Evolutionary conservation across 2,329 filamentous ascomycete species (phyloP), one percentile per base, ranked within the genome.

Genomic region (Huntiella moniliformis): DNA sequence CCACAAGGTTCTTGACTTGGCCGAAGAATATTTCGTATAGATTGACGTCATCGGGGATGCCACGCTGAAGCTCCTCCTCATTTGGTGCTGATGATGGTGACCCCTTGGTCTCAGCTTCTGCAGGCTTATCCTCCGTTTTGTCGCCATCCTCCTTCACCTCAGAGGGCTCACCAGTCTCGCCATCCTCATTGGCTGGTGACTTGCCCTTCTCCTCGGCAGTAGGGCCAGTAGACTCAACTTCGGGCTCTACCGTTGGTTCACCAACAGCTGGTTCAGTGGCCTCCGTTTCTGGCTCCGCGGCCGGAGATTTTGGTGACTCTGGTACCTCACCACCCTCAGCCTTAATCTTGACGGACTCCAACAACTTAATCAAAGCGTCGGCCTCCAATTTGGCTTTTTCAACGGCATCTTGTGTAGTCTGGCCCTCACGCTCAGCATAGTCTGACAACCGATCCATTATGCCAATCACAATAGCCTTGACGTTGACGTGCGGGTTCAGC

Each of bases 1-100:
- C 88, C 51, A 96, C 87, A 44, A 98, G 68, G 56, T 88, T 87
- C 57, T 92, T 82, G 51, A 96, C 91, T 61, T 96, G 91, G 44
- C 86, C 80, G 57, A 96, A 93, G 68, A 96, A 98, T 50, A 96
- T 84, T 62, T 96, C 87, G 60, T 96, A 96, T 17, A 98, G 73
- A 62, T 84, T 88, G 48, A 94, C 77, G 55, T 85, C 79, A 44
- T 78, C 71, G 1, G 80, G 79, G 53, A 85, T 82, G 15, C 74
- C 66, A 10, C 52, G 41, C 42, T 53, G 49, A 4, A 38, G 36
- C 13, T 49, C 47, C 31, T 45, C 46, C 6, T n/a, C 18, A 22
- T 15, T 11, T 12, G 44, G 17, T 5, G 5, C 52, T 22, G 22
- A 28, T 28, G 22, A 28, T 28, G 22, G 22, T 28, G 22, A 28